Base-by-base conservation (phyloP, 148 eudicot genomes). In the Amaranthus palmeri region DNA sequence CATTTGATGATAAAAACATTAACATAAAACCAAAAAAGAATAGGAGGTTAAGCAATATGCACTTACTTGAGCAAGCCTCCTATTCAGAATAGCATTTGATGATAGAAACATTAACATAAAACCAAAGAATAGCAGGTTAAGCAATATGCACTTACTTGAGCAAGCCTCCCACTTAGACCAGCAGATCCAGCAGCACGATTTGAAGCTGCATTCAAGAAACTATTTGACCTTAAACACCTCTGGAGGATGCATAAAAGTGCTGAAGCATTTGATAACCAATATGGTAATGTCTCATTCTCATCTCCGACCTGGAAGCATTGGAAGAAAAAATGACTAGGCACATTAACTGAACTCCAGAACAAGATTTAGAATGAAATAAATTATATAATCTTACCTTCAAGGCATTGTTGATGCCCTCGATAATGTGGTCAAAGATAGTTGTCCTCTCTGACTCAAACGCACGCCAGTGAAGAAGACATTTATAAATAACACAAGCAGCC, bases 381-480 rank as follows among this genome's bases (percentile, higher is more conserved):
- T 17, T 57, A 8, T 47, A 68, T 54, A 68, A 72, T 72, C 56
- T 76, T 15, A 96, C 99, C 93, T 92, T 96, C 71, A 90, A 75
- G 61, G 80, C 93, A 68, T 74, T 85, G 71, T 96, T 92, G 73
- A 96, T 88, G 59, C 85, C 84, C 76, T 90, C 99, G 74, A 96
- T 88, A 51, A 96, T 84, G 74, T 85, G 89, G 76, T 96, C 99
- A 74, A 96, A 96, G 65, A 92, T 90, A 57, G 90, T 76, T n/a
- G 99, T 96, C 82, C 97, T 88, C 82, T 96, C 99, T 40, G 99
- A 88, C 61, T 96, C 99, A 78, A 96, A 96, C 71, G 90, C 89
- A 79, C 81, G 96, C 96, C 99, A 96, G 71, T 90, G 96, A 76
- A 92, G 76, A 73, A 96, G 99, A 79, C 93, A 96, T 79, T 81